phyloP scores from a whole-genome alignment of 768 basidiomycete species.

The Pleurotus citrinopileatus region DNA sequence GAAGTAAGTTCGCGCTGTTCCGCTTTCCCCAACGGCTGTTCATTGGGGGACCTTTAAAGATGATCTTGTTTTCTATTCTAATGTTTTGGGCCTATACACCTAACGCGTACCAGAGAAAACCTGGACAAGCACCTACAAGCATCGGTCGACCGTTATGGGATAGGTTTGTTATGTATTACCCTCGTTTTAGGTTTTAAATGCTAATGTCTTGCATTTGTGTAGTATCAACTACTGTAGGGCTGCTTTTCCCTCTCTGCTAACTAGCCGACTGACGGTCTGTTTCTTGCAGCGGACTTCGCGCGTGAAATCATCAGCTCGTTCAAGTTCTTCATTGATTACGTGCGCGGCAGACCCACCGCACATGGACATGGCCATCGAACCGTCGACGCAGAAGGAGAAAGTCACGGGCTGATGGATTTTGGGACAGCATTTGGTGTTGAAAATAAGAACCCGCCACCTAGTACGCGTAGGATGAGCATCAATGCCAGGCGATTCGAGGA shows the following conservation, averaged over 20 bases:
- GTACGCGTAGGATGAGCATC: neutral
- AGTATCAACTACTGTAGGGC: constrained; percentile 33
- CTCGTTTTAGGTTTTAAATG: constrained; percentile 13
- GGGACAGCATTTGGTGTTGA: constrained; percentile 37
- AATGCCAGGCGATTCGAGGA: no score
- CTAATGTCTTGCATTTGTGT: neutral
- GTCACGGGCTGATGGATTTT: constrained; percentile 23
- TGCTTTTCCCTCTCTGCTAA: neutral
- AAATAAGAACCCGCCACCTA: neutral
- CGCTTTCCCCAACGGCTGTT: neutral
- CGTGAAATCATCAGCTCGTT: constrained; percentile 63
- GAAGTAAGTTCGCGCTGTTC: constrained; percentile 48
- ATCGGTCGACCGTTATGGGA: constrained; percentile 76
- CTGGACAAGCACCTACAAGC: constrained; percentile 44
- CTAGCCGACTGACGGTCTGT: no score
- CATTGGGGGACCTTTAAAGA: constrained; percentile 45
- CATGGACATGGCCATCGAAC: constrained; percentile 18
- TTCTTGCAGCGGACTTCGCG: constrained; percentile 65
- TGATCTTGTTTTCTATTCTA: constrained; percentile 74
- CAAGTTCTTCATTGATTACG: constrained; percentile 52
- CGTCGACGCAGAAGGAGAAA: constrained; percentile 8
- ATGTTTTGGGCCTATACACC: constrained; percentile 86
- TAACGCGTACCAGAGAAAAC: constrained; percentile 56
- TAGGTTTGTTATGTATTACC: constrained; percentile 37
- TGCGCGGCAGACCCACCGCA: constrained; percentile 25